phyloP scores from a whole-genome alignment of 805 yeast species.

The Wickerhamiella kazuoi region DNA sequence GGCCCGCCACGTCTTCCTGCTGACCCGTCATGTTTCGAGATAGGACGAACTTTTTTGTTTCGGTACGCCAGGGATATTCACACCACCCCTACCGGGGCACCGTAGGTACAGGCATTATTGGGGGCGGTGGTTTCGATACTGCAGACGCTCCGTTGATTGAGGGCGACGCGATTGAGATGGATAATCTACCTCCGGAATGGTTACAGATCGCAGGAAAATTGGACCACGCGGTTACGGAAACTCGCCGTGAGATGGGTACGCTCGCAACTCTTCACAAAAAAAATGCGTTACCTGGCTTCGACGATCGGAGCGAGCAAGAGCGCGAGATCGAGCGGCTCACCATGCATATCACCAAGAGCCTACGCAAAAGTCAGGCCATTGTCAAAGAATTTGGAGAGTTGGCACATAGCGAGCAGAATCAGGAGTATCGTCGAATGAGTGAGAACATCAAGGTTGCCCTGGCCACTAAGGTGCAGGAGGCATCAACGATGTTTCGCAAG shows the following conservation, averaged over 20 bases:
- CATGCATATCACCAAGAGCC: constrained; percentile 49
- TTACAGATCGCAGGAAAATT: constrained; percentile 56
- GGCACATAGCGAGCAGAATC: constrained; percentile 21
- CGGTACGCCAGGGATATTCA: constrained; percentile 79
- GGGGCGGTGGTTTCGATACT: no score
- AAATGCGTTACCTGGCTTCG: constrained; percentile 72
- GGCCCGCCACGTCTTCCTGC: no score
- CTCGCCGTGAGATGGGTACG: constrained; percentile 37
- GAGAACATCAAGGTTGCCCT: constrained; percentile 68
- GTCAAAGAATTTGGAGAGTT: constrained; percentile 47
- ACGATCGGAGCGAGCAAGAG: constrained; percentile 62
- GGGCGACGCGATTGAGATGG: constrained; percentile 35
- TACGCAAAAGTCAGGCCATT: constrained; percentile 61
- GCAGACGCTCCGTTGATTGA: constrained; percentile 46
- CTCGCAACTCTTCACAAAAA: constrained; percentile 59
- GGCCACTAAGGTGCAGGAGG: constrained; percentile 69
- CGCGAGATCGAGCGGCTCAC: constrained; percentile 63
- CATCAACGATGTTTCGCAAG: constrained; percentile 62
- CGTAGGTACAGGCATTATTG: constrained; percentile 13
- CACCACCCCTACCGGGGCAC: constrained; percentile 29
- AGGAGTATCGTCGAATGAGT: constrained; percentile 44
- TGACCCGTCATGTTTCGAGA: constrained; percentile 69
- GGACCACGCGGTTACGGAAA: constrained; percentile 39
- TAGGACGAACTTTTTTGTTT: constrained; percentile 76
- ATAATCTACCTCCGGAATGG: constrained; percentile 58